phyloP scores from a whole-genome alignment of 2,329 filamentous ascomycete genomes.

The Aspergillus felis region DNA sequence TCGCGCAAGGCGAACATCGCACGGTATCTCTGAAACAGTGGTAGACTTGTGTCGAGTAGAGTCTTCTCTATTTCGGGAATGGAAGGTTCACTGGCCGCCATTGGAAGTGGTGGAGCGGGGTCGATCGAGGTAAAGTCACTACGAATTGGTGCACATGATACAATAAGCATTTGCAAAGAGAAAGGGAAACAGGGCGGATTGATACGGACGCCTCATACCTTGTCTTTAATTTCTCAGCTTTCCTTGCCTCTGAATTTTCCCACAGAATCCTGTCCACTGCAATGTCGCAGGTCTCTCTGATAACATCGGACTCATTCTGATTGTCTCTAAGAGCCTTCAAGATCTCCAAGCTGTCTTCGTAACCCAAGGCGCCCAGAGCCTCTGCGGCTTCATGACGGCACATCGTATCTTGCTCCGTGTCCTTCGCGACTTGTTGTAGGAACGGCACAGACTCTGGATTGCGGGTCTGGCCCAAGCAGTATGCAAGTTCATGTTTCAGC shows the following conservation, averaged over 20 bases:
- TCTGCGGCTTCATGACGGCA: constrained; percentile 95
- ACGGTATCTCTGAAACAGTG: constrained; percentile 88
- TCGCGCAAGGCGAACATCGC: constrained; percentile 98
- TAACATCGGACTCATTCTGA: constrained; percentile 68
- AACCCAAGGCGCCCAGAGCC: constrained; percentile 82
- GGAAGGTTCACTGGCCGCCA: constrained; percentile 57
- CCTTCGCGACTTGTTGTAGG: constrained; percentile 68
- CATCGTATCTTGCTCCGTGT: constrained; percentile 86
- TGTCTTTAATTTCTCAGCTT: constrained; percentile 71
- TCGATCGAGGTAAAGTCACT: constrained; percentile 96
- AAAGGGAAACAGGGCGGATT: constrained; percentile 9
- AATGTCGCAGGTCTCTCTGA: constrained; percentile 96
- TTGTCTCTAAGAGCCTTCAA: constrained; percentile 72
- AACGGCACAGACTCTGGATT: constrained; percentile 70
- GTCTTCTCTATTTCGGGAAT: constrained; percentile 72
- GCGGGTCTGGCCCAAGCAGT: constrained; percentile 89
- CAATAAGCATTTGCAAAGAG: constrained; percentile 12
- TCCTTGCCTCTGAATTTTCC: constrained; percentile 72
- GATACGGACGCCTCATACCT: constrained; percentile 55
- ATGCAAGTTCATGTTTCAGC: constrained; percentile 93
- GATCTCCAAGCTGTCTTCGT: constrained; percentile 68
- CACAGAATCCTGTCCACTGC: constrained; percentile 91
- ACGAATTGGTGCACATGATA: constrained; percentile 27
- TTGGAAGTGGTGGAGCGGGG: constrained; percentile 81
- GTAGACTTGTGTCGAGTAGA: constrained; percentile 72